Percentiles rank a stretch among this genome's conserved stretches.
phyloP scores from a whole-genome alignment of 768 basidiomycete species.

The Tylopilus plumbeoviolaceoides region DNA sequence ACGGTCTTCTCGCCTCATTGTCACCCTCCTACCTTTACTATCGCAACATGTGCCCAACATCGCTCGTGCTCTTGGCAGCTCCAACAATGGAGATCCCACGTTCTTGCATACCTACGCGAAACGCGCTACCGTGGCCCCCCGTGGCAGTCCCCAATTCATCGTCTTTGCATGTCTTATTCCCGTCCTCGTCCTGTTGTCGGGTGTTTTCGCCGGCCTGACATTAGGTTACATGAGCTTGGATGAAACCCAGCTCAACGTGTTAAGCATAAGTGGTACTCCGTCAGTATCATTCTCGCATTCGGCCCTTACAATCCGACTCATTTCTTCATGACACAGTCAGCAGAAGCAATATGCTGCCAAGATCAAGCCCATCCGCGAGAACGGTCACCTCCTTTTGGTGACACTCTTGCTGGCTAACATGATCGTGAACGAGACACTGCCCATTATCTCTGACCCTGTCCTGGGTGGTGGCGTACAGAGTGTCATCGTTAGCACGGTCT shows the following conservation, averaged over 20 bases:
- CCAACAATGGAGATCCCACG: conserved; percentile 7
- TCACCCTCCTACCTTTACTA: conserved; percentile 40
- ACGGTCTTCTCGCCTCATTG: conserved; percentile 42
- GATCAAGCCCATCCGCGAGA: conserved; percentile 82
- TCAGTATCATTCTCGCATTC: conserved; percentile 35
- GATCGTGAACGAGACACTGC: conserved; percentile 87
- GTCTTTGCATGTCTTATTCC: conserved; percentile 65
- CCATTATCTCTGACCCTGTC: conserved; percentile 75
- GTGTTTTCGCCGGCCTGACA: conserved; percentile 88
- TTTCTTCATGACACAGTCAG: conserved; percentile 40
- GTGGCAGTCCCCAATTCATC: conserved; percentile 31
- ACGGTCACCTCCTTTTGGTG: conserved; percentile 79
- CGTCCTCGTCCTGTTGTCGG: conserved; percentile 75
- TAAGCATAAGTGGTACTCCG: conserved; percentile 82
- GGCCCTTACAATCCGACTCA: not conserved
- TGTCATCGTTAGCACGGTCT: conserved; percentile 76
- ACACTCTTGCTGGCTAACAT: conserved; percentile 85
- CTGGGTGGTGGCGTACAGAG: conserved; percentile 76
- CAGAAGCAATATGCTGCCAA: conserved; percentile 79
- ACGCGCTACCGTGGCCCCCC: conserved; percentile 21
- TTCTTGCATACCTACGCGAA: conserved; percentile 28
- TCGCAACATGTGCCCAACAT: conserved; percentile 44
- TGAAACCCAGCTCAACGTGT: conserved; percentile 85
- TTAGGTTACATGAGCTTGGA: conserved; percentile 92
- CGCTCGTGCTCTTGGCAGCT: conserved; percentile 22